Conservation (phyloP, 2,329 filamentous ascomycete species). For the Neonectria faginata region DNA sequence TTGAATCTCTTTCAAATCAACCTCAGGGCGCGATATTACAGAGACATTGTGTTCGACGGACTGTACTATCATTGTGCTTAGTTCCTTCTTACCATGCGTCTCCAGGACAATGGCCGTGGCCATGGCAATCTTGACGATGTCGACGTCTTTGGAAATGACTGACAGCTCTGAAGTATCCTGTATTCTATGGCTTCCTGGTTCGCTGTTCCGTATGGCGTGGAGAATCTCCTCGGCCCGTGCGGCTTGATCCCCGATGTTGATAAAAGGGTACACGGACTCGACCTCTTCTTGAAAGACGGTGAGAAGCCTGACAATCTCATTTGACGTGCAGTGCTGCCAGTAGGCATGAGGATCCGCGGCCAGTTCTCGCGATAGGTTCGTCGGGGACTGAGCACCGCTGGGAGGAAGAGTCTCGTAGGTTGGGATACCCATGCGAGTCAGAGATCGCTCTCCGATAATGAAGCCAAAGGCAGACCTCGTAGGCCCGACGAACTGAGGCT, state of each 20-base stretch:
- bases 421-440: constrained; percentile 52
- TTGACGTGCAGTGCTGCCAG: constrained; percentile 40
- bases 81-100: constrained; percentile 47
- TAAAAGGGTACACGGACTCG: constrained; percentile 52
- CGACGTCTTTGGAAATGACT: constrained; percentile 44
- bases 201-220: constrained; percentile 32
- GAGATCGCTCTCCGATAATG: constrained; percentile 50
- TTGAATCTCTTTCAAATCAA: constrained; percentile 9
- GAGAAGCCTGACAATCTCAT: constrained; percentile 50
- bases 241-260: constrained; percentile 46
- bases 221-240: constrained; percentile 45
- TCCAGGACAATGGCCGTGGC: constrained; percentile 51
- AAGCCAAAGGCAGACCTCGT: constrained; percentile 52
- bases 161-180: neutral
- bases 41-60: constrained; percentile 43
- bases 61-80: constrained; percentile 45
- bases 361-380: constrained; percentile 22
- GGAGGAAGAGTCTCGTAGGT: constrained; percentile 41
- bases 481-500: constrained; percentile 53
- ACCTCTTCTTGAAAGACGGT: constrained; percentile 55
- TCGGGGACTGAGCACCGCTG: constrained; percentile 41
- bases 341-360: constrained; percentile 33
- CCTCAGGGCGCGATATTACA: neutral
- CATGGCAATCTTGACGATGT: constrained; percentile 51
- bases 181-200: neutral